A percentile compares a stretch with the other conserved stretches of the same genome.
Evolutionary conservation across 371 early-diverging fungal species (phyloP).

Genomic region (Capniomyces stellatus): DNA sequence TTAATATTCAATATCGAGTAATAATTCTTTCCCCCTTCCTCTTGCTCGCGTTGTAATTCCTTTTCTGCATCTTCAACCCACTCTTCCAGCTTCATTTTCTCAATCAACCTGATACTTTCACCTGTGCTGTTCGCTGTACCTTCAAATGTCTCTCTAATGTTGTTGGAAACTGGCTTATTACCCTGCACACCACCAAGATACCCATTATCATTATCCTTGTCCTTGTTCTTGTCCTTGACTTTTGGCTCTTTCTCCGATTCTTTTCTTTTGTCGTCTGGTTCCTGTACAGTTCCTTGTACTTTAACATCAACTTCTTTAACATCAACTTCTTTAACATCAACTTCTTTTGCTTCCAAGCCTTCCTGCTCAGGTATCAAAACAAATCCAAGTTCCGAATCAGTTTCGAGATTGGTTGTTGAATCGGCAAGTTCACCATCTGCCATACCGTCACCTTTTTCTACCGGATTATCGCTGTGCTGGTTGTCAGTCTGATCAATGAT

Average conservation of each 20-base stretch:
- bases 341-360: no score
- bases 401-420: no score
- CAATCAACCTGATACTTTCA: not conserved
- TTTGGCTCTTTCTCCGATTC: not conserved
- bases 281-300: no score
- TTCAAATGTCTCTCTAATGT: not conserved
- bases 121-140: not conserved
- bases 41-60: not conserved
- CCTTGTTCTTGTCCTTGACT: not conserved
- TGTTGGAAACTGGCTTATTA: not conserved
- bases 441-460: no score
- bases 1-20: not conserved
- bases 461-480: no score
- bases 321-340: no score
- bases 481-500: no score
- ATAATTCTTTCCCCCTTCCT: not conserved
- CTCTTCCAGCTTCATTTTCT: not conserved
- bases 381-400: no score
- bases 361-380: no score
- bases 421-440: no score
- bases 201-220: not conserved
- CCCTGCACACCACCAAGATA: not conserved
- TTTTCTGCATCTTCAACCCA: not conserved
- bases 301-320: no score
- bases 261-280: no score